Conservation (phyloP, 2,329 filamentous ascomycete species). For the Trichoderma oligosporum region DNA sequence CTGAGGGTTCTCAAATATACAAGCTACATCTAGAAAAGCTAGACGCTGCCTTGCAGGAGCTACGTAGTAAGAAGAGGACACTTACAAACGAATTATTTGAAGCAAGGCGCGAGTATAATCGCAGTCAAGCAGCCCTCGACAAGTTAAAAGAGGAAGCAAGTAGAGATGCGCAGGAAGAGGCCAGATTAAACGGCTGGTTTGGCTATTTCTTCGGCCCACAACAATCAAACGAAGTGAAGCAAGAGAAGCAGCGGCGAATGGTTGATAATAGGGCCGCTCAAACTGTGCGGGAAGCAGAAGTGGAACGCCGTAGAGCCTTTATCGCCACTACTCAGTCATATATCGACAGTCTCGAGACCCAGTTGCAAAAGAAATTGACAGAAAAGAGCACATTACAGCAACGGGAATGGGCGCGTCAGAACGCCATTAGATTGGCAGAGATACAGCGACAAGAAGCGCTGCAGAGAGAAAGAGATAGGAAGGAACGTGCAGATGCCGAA, state of each 20-base stretch:
- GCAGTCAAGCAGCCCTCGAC: background rate
- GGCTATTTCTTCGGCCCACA: background rate
- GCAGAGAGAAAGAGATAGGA: background rate
- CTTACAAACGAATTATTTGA: background rate
- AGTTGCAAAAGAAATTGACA: background rate
- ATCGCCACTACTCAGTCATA: background rate
- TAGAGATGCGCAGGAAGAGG: background rate
- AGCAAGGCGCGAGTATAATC: background rate
- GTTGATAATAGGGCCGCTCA: background rate
- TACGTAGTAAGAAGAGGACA: background rate
- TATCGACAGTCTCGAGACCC: background rate
- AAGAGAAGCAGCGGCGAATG: background rate
- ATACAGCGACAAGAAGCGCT: background rate
- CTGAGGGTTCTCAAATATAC: background rate
- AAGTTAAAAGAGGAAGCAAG: background rate
- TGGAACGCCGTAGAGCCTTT: background rate
- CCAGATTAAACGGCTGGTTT: background rate
- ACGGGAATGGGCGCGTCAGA: background rate
- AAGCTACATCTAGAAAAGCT: background rate
- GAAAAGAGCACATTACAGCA: background rate
- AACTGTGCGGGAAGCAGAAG: background rate
- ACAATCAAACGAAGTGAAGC: background rate
- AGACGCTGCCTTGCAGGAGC: background rate
- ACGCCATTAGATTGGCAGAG: background rate
- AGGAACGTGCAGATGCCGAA: background rate